Evolutionary conservation across 768 basidiomycete species (phyloP).

Genomic region (Dacryopinax spathularia): DNA sequence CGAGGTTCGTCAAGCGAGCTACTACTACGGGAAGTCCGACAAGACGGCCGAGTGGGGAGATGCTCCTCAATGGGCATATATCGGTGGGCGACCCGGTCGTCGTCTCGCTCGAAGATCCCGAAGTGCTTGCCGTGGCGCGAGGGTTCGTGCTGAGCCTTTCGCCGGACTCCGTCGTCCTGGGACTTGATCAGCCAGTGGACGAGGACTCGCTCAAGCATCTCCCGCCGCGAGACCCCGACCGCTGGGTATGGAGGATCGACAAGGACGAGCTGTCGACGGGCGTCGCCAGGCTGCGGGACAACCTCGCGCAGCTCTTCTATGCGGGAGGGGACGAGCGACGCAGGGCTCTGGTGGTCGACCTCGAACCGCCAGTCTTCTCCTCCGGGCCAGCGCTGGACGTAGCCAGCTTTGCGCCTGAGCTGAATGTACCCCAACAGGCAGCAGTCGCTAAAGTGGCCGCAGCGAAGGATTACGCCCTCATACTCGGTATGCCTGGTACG

Average conservation of each 20-base stretch:
- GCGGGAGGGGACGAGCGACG: slow-evolving; percentile 53
- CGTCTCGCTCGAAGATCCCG: slow-evolving; percentile 68
- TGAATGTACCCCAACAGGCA: slow-evolving; percentile 57
- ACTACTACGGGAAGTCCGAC: background rate
- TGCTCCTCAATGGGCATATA: slow-evolving; percentile 67
- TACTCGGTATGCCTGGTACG: slow-evolving; percentile 96
- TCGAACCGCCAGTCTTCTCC: slow-evolving; percentile 37
- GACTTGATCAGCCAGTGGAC: slow-evolving; percentile 69
- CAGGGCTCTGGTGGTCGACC: slow-evolving; percentile 68
- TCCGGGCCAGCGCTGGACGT: background rate
- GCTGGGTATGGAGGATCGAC: slow-evolving; percentile 67
- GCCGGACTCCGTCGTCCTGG: slow-evolving; percentile 49
- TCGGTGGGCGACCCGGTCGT: slow-evolving; percentile 68
- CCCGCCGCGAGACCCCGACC: slow-evolving; percentile 7
- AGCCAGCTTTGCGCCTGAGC: slow-evolving; percentile 19
- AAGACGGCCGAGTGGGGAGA: slow-evolving; percentile 14
- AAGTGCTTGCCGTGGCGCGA: slow-evolving; percentile 66
- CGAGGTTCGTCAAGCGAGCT: slow-evolving; percentile 40
- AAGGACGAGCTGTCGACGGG: slow-evolving; percentile 82
- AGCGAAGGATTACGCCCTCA: slow-evolving; percentile 78
- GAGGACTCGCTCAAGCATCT: slow-evolving; percentile 34
- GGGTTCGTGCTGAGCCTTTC: slow-evolving; percentile 70
- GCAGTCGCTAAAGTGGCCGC: slow-evolving; percentile 63
- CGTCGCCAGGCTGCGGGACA: slow-evolving; percentile 78
- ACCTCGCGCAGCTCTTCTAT: slow-evolving; percentile 80